Evolutionary conservation across 192 early-diverging fungal species (phyloP).

Genomic region (Neocallimastix lanati): DNA sequence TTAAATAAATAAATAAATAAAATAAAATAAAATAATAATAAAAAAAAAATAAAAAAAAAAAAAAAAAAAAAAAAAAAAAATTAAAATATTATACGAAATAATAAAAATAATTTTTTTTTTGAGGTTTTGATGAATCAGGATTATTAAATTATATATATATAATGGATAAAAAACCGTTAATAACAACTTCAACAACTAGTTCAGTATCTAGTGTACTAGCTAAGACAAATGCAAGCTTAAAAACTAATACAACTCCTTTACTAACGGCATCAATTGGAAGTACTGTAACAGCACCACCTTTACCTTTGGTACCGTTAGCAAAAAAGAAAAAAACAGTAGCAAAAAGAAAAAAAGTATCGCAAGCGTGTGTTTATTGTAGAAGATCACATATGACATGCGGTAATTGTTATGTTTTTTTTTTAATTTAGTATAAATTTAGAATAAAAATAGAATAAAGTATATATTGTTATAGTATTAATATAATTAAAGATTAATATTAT

Average conservation of each 20-base stretch:
- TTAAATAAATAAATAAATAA: too few species aligned
- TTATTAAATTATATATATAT: background rate
- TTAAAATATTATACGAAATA: too few species aligned
- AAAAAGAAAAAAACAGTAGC: background rate
- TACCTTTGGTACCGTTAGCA: background rate
- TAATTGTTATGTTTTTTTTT: conserved; percentile 17
- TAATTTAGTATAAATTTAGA: too few species aligned
- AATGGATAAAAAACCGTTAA: background rate
- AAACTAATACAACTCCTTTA: background rate
- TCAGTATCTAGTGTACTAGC: background rate
- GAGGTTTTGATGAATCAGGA: too few species aligned
- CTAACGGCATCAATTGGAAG: background rate
- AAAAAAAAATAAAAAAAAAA: too few species aligned
- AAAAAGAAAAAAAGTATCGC: conserved; percentile 3
- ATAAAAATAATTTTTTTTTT: too few species aligned
- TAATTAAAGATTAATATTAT: too few species aligned
- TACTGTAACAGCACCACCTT: too few species aligned
- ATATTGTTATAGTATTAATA: too few species aligned
- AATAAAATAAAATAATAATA: too few species aligned
- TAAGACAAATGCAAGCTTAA: background rate
- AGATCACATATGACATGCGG: conserved; percentile 93
- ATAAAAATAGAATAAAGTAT: too few species aligned
- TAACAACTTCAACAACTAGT: background rate
- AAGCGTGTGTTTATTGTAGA: conserved; percentile 86
- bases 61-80: too few species aligned